Conservation (phyloP, 1,284 basidiomycete genomes). For the Ceratobasidium sp. region DNA sequence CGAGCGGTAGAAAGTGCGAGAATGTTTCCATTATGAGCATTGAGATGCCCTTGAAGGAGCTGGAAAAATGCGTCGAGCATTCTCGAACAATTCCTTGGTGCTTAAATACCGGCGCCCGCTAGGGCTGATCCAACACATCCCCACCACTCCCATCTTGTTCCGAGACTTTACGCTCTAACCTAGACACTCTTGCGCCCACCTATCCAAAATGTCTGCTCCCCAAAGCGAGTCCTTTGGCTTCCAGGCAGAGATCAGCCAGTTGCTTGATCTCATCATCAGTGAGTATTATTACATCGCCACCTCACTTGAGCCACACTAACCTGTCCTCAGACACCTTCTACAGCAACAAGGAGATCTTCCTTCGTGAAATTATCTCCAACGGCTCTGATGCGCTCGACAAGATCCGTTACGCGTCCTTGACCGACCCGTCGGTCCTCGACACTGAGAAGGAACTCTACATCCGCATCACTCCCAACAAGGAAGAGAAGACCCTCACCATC, state of each 20-base stretch:
- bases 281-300: constrained; percentile 14
- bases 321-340: constrained; percentile 83
- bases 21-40: constrained; percentile 15
- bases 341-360: constrained; percentile 98
- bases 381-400: constrained; percentile 95
- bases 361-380: constrained; percentile 93
- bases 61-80: constrained; percentile 38
- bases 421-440: constrained; percentile 86
- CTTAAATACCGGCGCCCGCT: constrained; percentile 36
- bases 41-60: constrained; percentile 24
- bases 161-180: background rate
- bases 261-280: constrained; percentile 89
- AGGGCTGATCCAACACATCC: background rate
- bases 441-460: constrained; percentile 88
- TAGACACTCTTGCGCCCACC: background rate
- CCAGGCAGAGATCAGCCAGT: constrained; percentile 96
- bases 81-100: constrained; percentile 24
- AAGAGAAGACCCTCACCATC: constrained; percentile 89
- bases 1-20: constrained; percentile 33
- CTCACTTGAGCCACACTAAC: constrained; percentile 40
- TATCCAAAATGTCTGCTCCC: constrained; percentile 63
- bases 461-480: constrained; percentile 92
- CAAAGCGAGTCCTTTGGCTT: constrained; percentile 77
- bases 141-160: constrained; percentile 9
- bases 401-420: constrained; percentile 91